These are phyloP conservation scores for Hypoxylon sp. DNA, from an alignment of 2,329 filamentous ascomycete genomes.

Conservation along the genomic window DNA sequence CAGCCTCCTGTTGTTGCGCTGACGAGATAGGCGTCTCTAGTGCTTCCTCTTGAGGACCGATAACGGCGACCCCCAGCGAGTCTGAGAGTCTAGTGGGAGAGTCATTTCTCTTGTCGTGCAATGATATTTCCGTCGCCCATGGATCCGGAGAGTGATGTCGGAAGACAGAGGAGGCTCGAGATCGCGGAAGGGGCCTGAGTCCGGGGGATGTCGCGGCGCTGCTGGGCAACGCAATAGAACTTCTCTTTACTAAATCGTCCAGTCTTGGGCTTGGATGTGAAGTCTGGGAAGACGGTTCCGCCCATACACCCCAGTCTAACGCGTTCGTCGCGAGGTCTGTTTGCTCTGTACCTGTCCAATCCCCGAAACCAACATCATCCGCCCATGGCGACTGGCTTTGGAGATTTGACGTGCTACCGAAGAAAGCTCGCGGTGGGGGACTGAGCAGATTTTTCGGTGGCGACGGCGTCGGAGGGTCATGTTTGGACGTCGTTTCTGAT, in stretches of 20 bases:
- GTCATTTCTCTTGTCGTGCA: conserved; percentile 42
- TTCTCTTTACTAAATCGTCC: conserved; percentile 55
- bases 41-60: conserved; percentile 17
- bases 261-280: conserved; percentile 54
- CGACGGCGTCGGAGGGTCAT: conserved; percentile 52
- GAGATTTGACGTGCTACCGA: conserved; percentile 55
- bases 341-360: conserved; percentile 57
- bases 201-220: conserved; percentile 57
- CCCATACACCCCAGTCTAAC: conserved; percentile 55
- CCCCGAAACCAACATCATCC: conserved; percentile 57
- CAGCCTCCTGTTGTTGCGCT: conserved; percentile 10
- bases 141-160: conserved; percentile 61
- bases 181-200: conserved; percentile 52
- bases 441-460: conserved; percentile 57
- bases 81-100: conserved; percentile 27
- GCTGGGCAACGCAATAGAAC: conserved; percentile 60
- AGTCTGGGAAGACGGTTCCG: conserved; percentile 49
- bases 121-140: conserved; percentile 58
- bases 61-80: conserved; percentile 10
- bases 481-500: conserved; percentile 57
- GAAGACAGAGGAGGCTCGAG: conserved; percentile 53
- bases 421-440: conserved; percentile 61
- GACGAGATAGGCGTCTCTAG: conserved; percentile 9
- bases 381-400: conserved; percentile 60
- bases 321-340: conserved; percentile 45